These are phyloP conservation scores for Floccularia luteovirens DNA, from an alignment of 768 basidiomycete species.

Conservation along the genomic window DNA sequence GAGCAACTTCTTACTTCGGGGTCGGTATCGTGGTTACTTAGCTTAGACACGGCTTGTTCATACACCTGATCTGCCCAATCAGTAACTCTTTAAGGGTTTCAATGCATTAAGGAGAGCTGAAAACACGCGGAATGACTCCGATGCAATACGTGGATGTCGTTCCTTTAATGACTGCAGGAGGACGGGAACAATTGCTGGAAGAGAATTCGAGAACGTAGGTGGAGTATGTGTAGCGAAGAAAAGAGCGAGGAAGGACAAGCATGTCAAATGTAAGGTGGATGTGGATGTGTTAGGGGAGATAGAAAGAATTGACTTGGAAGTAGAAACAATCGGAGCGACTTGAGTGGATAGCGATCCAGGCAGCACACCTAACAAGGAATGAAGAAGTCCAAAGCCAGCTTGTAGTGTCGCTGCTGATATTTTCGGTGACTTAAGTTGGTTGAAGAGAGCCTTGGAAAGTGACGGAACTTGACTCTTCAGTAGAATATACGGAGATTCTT, in stretches of 20 bases:
- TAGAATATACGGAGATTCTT: conserved; percentile 66
- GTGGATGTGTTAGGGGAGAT: conserved; percentile 69
- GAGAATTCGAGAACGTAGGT: conserved; percentile 45
- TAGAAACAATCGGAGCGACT: conserved; percentile 53
- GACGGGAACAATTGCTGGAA: conserved; percentile 65
- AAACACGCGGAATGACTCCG: conserved; percentile 84
- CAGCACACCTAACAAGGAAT: conserved; percentile 69
- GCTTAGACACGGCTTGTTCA: conserved; percentile 58
- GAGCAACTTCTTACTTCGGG: conserved; percentile 82
- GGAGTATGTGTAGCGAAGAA: conserved; percentile 73
- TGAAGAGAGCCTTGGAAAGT: conserved; percentile 74
- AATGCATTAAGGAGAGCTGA: conserved; percentile 74
- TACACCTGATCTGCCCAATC: conserved; percentile 75
- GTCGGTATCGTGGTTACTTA: conserved; percentile 82
- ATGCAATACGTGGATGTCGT: conserved; percentile 82
- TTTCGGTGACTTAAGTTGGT: conserved; percentile 80
- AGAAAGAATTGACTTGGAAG: conserved; percentile 55
- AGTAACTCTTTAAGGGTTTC: conserved; percentile 57
- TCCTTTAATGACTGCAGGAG: conserved; percentile 72
- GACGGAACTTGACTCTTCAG: conserved; percentile 71
- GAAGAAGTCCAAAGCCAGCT: conserved; percentile 77
- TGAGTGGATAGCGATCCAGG: conserved; percentile 77
- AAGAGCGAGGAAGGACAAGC: conserved; percentile 76
- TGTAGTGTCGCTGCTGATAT: conserved; percentile 73
- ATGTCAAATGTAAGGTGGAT: conserved; percentile 75